Evolutionary conservation across 176 grass and related monocot genomes (phyloP).

Genomic region (Avena eriantha): DNA sequence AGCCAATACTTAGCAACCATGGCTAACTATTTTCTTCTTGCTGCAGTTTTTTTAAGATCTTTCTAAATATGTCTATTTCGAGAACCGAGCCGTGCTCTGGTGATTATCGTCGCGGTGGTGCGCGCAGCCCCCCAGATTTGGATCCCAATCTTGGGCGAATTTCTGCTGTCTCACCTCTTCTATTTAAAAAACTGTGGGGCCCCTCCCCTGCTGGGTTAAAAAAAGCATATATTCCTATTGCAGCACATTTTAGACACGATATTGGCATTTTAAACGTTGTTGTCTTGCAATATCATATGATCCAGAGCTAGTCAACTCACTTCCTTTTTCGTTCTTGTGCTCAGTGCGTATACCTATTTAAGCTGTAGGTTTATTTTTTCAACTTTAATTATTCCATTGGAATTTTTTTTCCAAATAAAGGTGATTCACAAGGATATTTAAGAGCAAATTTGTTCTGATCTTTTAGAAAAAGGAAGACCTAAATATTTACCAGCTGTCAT

Average conservation of each 20-base stretch:
- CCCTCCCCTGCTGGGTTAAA: too few relatives aligned
- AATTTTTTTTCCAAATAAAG: background rate
- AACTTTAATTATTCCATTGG: background rate
- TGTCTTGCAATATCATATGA: background rate
- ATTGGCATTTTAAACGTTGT: background rate
- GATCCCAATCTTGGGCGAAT: too few relatives aligned
- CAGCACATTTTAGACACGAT: background rate
- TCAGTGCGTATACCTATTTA: conserved; percentile 11
- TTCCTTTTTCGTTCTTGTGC: background rate
- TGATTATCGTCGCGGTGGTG: too few relatives aligned
- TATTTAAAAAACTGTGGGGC: too few relatives aligned
- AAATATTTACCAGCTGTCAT: background rate
- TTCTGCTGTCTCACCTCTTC: too few relatives aligned
- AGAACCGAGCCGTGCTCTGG: too few relatives aligned
- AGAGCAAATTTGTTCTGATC: background rate
- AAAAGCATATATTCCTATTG: background rate
- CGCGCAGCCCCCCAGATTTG: too few relatives aligned
- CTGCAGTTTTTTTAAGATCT: background rate
- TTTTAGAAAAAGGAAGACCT: background rate
- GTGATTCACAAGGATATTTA: background rate
- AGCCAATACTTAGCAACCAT: background rate
- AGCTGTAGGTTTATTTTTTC: background rate
- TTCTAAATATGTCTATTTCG: conserved; percentile 18
- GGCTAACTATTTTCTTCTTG: background rate
- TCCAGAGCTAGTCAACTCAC: background rate